Base-by-base conservation (phyloP, 345 rosid species). In the Ceriops zippeliana region DNA sequence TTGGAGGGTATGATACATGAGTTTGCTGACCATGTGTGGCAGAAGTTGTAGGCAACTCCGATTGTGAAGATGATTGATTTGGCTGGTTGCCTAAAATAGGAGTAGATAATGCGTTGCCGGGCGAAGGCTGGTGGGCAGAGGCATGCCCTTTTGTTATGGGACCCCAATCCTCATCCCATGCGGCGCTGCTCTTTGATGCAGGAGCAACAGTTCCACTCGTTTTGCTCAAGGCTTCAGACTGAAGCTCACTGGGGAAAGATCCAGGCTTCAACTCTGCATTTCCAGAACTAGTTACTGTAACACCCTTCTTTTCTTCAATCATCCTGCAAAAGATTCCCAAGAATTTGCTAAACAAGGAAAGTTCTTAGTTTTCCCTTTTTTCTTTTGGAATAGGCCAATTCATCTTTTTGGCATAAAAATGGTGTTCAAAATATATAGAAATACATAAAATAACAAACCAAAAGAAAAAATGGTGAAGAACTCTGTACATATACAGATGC, bases 151-250 rank as follows among this genome's bases (percentile, higher is more conserved):
- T 84, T 42, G 80, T 68, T 2, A 77, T 67, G 16, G 89, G 71
- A 70, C 87, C 92, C 97, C 99, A 95, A 65, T 91, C 96, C 15
- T 91, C 97, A 74, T 95, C 97, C 96, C 97, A 95, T 22, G 87
- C 71, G 5, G 87, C 52, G 61, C 83, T 73, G 62, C 77, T 80
- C 74, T 77, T 84, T 52, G 83, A 67, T 8, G 86, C 78, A 63
- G 90, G 69, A 52, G 88, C 81, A 67, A 82, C 85, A 62, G 74
- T 83, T 46, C 66, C 81, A 57, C 82, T 84, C 24, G 79, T 61
- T 79, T 81, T 82, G 79, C 70, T 72, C 6, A 69, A 80, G 64
- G 80, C 65, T 35, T 83, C 92, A 70, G 88, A 80, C 72, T 72
- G 83, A 72, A 73, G 52, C 69, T 86, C 96, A 70, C 85, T 82